Percentiles rank a stretch among this genome's conserved stretches.
Conservation (phyloP, 2,329 filamentous ascomycete species). For the Davidsoniella neocaledoniae region DNA sequence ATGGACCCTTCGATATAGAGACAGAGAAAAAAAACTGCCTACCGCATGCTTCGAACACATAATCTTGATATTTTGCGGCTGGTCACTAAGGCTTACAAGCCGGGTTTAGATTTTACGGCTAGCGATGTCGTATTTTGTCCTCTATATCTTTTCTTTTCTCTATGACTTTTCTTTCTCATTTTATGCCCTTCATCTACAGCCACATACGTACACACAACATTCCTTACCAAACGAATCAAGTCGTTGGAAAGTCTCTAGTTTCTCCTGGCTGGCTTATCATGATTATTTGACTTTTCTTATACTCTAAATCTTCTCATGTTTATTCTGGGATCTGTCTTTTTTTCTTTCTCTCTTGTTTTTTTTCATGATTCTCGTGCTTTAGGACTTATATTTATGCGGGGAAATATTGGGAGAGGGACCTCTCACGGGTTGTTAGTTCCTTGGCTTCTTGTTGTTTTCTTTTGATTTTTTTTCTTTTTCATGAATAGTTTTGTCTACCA, state of each 20-base stretch:
- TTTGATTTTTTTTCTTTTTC: not conserved
- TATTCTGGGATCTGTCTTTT: not conserved
- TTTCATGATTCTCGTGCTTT: not conserved
- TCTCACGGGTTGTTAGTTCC: not conserved
- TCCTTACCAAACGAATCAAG: not conserved
- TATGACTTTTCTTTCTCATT: not conserved
- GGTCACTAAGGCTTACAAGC: no score
- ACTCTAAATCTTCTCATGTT: not conserved
- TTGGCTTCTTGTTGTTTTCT: not conserved
- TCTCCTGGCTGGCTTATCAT: not conserved
- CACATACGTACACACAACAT: not conserved
- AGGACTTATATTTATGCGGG: not conserved
- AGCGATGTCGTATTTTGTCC: not conserved
- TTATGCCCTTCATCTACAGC: not conserved
- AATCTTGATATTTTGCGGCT: no score
- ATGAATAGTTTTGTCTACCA: not conserved
- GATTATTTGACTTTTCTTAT: not conserved
- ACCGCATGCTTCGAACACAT: no score
- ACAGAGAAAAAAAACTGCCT: no score
- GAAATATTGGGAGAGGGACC: not conserved
- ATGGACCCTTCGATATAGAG: not conserved
- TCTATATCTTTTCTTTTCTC: slow-evolving; percentile 10
- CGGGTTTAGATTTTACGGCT: no score
- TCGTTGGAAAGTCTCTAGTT: not conserved
- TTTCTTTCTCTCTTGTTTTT: not conserved